These are phyloP conservation scores for Clonostachys rhizophaga DNA, from an alignment of 2,329 filamentous ascomycete species.

Conservation along the genomic window DNA sequence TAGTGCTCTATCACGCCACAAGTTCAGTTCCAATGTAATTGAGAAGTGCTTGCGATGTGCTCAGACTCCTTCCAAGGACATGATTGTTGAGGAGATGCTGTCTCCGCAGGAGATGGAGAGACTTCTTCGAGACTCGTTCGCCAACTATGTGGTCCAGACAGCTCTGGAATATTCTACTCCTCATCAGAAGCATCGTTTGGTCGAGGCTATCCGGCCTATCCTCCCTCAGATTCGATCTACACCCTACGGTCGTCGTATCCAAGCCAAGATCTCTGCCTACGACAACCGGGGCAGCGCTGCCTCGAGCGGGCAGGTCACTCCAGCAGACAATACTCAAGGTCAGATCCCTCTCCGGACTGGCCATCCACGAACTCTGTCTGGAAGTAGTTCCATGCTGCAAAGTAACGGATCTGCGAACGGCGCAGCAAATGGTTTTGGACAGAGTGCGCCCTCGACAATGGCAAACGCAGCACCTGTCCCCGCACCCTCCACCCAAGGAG, in stretches of 20 bases:
- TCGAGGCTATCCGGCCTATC: slow-evolving; percentile 82
- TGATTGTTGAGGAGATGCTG: slow-evolving; percentile 81
- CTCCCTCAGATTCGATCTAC: slow-evolving; percentile 82
- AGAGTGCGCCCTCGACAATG: too few species aligned
- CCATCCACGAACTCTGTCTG: slow-evolving; percentile 36
- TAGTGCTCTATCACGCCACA: slow-evolving; percentile 79
- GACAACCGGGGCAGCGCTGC: slow-evolving; percentile 40
- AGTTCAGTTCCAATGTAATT: slow-evolving; percentile 98
- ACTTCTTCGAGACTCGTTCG: slow-evolving; percentile 86
- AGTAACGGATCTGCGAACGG: slow-evolving; percentile 17
- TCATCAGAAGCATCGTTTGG: slow-evolving; percentile 67
- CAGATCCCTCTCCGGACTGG: slow-evolving; percentile 45
- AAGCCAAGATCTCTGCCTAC: slow-evolving; percentile 73
- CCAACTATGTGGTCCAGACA: slow-evolving; percentile 98
- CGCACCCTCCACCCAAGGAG: neutral
- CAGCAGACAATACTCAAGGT: slow-evolving; percentile 46
- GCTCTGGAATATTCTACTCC: slow-evolving; percentile 81
- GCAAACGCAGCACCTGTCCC: neutral
- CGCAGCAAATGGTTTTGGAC: neutral
- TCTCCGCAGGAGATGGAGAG: slow-evolving; percentile 74
- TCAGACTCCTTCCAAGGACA: slow-evolving; percentile 66
- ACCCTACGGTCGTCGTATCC: slow-evolving; percentile 90
- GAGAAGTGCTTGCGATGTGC: slow-evolving; percentile 93
- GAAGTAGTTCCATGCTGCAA: slow-evolving; percentile 27
- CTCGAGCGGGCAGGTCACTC: slow-evolving; percentile 45